phyloP scores from a whole-genome alignment of 495 filamentous ascomycete genomes.

The Aspergillus leporis region DNA sequence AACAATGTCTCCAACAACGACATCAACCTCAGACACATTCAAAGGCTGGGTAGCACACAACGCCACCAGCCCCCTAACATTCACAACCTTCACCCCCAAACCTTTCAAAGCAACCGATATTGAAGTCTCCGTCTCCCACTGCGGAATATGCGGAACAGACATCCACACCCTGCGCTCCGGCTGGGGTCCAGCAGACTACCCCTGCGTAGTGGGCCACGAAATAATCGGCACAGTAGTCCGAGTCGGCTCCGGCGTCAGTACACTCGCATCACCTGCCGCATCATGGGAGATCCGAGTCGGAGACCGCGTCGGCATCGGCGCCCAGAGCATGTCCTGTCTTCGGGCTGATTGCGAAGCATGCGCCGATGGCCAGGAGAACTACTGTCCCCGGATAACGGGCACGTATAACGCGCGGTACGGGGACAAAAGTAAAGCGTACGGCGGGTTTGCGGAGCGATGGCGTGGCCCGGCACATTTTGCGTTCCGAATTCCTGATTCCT shows the following conservation, averaged over 20 bases:
- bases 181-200: constrained; percentile 71
- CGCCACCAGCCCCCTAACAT: constrained; percentile 68
- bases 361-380: constrained; percentile 58
- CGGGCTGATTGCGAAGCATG: constrained; percentile 70
- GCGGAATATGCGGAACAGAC: constrained; percentile 81
- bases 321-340: constrained; percentile 71
- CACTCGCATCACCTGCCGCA: constrained; percentile 43
- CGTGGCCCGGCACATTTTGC: constrained; percentile 75
- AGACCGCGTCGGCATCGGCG: constrained; percentile 84
- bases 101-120: constrained; percentile 76
- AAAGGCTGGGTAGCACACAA: constrained; percentile 79
- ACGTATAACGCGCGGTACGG: constrained; percentile 71
- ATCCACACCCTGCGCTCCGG: constrained; percentile 74
- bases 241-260: constrained; percentile 51
- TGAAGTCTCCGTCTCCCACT: constrained; percentile 64
- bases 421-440: constrained; percentile 60
- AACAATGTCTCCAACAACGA: constrained; percentile 14
- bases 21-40: constrained; percentile 56
- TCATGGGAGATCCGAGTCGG: constrained; percentile 66
- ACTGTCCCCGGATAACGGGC: constrained; percentile 62
- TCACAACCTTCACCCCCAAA: constrained; percentile 74
- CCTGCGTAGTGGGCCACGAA: constrained; percentile 79
- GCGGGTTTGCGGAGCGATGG: constrained; percentile 69
- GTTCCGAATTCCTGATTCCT: constrained; percentile 69
- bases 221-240: constrained; percentile 76